Percentiles rank a stretch among this genome's conserved stretches.
These are phyloP conservation scores for Camellia japonica DNA, from an alignment of 148 eudicot species.

Conservation along the genomic window DNA sequence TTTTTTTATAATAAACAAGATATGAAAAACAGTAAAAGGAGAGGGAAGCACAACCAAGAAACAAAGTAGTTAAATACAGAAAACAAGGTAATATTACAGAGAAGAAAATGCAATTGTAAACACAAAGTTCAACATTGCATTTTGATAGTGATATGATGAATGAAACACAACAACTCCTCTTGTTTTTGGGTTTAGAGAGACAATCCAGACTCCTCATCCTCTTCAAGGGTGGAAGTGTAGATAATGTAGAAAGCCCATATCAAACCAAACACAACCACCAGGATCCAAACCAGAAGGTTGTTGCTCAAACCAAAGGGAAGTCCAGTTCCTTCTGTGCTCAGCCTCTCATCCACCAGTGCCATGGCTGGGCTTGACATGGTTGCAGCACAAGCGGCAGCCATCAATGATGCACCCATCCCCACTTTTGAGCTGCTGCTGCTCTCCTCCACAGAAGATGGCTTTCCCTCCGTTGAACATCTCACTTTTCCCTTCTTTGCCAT, in stretches of 20 bases:
- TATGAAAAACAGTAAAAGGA: too few species aligned
- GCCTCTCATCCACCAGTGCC: conserved; percentile 95
- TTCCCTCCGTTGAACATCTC: conserved; percentile 63
- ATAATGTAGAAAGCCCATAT: conserved; percentile 78
- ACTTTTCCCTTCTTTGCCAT: conserved; percentile 64
- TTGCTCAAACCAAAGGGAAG: conserved; percentile 98
- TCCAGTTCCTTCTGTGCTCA: conserved; percentile 98
- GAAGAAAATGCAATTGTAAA: not conserved
- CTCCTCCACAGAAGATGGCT: conserved; percentile 33
- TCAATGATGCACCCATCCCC: conserved; percentile 33
- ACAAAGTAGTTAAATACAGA: not conserved
- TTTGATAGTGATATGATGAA: not conserved
- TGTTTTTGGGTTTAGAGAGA: conserved; percentile 50
- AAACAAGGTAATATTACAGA: conserved; percentile 3
- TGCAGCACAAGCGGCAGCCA: conserved; percentile 42
- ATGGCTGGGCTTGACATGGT: conserved; percentile 73
- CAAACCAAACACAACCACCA: conserved; percentile 71
- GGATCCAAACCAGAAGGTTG: conserved; percentile 91
- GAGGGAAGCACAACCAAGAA: too few species aligned
- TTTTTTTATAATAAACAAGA: too few species aligned
- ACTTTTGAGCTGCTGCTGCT: conserved; percentile 14
- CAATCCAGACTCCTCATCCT: conserved; percentile 96
- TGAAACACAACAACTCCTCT: not conserved
- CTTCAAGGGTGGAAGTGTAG: conserved; percentile 72
- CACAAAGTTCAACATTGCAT: not conserved